Conservation (phyloP, 257 asterid species). For the Capsicum chinense region DNA sequence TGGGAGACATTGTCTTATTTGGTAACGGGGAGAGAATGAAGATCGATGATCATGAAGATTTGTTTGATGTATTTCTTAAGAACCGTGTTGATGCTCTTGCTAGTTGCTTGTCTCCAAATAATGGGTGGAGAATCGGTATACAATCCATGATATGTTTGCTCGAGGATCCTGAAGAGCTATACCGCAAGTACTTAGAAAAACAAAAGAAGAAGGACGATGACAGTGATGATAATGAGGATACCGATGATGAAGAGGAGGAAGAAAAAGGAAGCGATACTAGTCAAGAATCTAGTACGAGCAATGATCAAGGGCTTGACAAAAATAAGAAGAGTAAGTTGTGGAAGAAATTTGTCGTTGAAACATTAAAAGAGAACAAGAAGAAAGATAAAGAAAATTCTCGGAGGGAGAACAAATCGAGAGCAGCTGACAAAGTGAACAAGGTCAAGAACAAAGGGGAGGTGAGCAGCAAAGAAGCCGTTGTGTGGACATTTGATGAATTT, state of each 20-base stretch:
- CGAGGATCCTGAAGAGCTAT: slow-evolving; percentile 43
- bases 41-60: slow-evolving; percentile 52
- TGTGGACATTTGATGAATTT: slow-evolving; percentile 56
- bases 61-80: slow-evolving; percentile 54
- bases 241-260: background rate
- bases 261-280: slow-evolving; percentile 1
- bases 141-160: slow-evolving; percentile 45
- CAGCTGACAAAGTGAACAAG: background rate
- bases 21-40: slow-evolving; percentile 60
- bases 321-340: background rate
- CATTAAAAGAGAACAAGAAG: slow-evolving; percentile 36
- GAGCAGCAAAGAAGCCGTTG: background rate
- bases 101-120: slow-evolving; percentile 39
- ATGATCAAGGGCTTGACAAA: background rate
- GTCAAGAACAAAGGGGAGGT: background rate
- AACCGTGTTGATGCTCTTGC: slow-evolving; percentile 40
- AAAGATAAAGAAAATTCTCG: slow-evolving; percentile 23
- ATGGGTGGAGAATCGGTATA: slow-evolving; percentile 50
- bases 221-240: slow-evolving; percentile 27
- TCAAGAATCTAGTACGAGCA: background rate
- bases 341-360: slow-evolving; percentile 41
- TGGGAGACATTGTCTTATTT: slow-evolving; percentile 56
- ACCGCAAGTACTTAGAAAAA: slow-evolving; percentile 32
- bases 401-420: background rate
- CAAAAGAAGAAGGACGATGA: background rate